Evolutionary conservation across 2,329 filamentous ascomycete species (phyloP), one percentile per base, ranked within the genome.

Genomic region (Kalmusia sp.): DNA sequence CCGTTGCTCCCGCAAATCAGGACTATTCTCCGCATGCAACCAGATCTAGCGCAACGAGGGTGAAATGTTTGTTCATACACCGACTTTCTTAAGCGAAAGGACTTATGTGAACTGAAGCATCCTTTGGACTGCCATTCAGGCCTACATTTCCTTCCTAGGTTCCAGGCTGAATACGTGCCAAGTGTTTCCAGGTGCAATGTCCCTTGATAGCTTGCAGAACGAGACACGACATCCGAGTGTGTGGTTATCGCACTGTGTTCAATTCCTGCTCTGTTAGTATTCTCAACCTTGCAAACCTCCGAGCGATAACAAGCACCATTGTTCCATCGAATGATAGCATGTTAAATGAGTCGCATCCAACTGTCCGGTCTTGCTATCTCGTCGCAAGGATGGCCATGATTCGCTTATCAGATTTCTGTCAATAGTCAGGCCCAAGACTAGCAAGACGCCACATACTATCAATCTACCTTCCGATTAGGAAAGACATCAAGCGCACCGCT

Each of bases 1-100:
- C 24, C 46, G 46, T 41, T 12, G 31, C 25, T 5, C 39, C 54
- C 38, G 52, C 67, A 57, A 70, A 71, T 71, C 63, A 70, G 33
- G 54, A 65, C 61, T 52, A 64, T 67, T 61, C 57, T 37, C 33
- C 35, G 17, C n/a, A 49, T 56, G 50, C 49, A 56, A 12, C 27
- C 30, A n/a, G 14, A 25, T 41, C 35, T 59, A 54, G 54, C 48
- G 57, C 55, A 54, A 17, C 31, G 17, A n/a, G n/a, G 31, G 8
- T 45, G 19, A 15, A 12, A 34, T n/a, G 11, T 25, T 30, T 30
- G 31, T 30, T 28, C 31, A 38, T 47, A 38, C 33, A 47, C 44
- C 44, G 44, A 47, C 33, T 37, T 28, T 33, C 17, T 3, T 22
- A 19, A 21, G 31, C 44, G 31, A 47, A 47, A 7, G 33, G n/a